Evolutionary conservation across 2,329 filamentous ascomycete species (phyloP), one percentile per base, ranked within the genome.

Genomic region (Lojkania enalia): DNA sequence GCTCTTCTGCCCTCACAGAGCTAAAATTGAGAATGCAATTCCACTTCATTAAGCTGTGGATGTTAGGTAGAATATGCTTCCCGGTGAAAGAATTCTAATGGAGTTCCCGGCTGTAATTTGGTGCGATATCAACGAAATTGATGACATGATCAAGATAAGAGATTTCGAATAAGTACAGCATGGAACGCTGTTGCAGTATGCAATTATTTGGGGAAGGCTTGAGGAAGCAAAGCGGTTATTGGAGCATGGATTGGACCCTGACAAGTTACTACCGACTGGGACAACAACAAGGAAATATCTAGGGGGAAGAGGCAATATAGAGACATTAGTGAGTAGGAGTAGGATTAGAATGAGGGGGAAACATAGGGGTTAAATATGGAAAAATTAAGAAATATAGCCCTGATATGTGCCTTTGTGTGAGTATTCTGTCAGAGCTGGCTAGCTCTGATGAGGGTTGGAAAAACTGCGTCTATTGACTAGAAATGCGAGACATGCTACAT

Each of bases 171-270:
- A 18, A 4, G 27, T 15, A 20, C 38, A 41, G 27, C 14, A 15
- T 5, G 38, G 38, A 31, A 6, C 38, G 21, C 35, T 16, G 18
- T 38, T 54, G 5, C 29, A 37, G 13, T 39, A 46, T 31, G 48
- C 51, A 35, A 19, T 48, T 20, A 15, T 12, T 14, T 42, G 45
- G 35, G 25, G 40, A 21, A 30, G 42, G n/a, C 18, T 42, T 15
- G 42, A 46, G 30, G 42, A 46, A 35, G 39, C 36, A 15, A 54
- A 38, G 27, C 52, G 48, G 44, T 35, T 51, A 20, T 30, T 54
- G 20, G 42, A 51, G 11, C 23, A 46, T 35, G 48, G 51, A 12
- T 45, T 48, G 16, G 42, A 54, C 37, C 48, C 48, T 20, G 44
- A 51, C 13, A 46, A 42, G 39, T n/a, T 27, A n/a, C 23, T 27